phyloP scores from a whole-genome alignment of 257 asterid genomes.

The Capsicum pubescens region DNA sequence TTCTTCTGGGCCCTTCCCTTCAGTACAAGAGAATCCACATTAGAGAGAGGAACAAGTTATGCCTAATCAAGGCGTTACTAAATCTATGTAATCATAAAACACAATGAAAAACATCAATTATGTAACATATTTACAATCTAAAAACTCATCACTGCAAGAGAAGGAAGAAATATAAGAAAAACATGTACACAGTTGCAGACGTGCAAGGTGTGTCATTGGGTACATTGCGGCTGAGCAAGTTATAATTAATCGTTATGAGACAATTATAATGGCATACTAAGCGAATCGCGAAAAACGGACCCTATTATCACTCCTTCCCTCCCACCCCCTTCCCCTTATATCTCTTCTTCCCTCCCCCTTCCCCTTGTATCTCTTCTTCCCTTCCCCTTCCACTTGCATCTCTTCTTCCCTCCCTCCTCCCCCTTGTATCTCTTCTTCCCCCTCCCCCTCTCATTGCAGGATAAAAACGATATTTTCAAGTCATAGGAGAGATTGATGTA shows the following conservation, averaged over 20 bases:
- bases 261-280: not conserved
- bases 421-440: too few relatives aligned
- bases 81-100: conserved; percentile 18
- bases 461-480: not conserved
- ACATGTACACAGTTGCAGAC: not conserved
- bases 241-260: not conserved
- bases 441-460: not conserved
- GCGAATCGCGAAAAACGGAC: not conserved
- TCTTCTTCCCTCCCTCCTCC: not conserved
- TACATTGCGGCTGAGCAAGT: not conserved
- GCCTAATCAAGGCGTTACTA: not conserved
- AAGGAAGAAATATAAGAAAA: not conserved
- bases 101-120: not conserved
- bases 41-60: conserved; percentile 7
- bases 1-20: conserved; percentile 59
- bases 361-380: not conserved
- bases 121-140: not conserved
- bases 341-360: not conserved
- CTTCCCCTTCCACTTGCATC: not conserved
- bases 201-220: not conserved
- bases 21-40: conserved; percentile 24
- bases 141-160: not conserved
- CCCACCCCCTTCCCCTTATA: not conserved
- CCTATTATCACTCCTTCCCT: not conserved
- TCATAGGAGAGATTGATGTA: conserved; percentile 7